Conservation (phyloP, 2,329 filamentous ascomycete species). For the Calonectria fujianensis region DNA sequence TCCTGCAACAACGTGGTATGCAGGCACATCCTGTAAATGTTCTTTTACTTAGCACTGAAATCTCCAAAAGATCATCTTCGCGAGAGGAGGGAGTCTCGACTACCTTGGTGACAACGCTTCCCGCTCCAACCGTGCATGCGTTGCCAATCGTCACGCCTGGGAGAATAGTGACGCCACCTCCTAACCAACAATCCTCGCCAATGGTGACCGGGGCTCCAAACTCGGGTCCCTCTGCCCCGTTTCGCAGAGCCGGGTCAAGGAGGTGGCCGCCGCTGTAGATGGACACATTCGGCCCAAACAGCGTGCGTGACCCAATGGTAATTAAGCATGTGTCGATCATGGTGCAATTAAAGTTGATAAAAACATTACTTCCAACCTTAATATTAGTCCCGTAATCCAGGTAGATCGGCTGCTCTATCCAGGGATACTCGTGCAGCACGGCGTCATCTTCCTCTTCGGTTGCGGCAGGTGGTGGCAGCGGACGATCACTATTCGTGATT, state of each 20-base stretch:
- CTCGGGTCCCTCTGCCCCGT: constrained; percentile 86
- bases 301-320: constrained; percentile 83
- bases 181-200: constrained; percentile 89
- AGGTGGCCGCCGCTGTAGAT: constrained; percentile 87
- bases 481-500: constrained; percentile 76
- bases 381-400: constrained; percentile 89
- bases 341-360: constrained; percentile 83
- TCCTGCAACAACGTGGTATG: constrained; percentile 25
- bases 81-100: too few relatives aligned
- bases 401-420: constrained; percentile 81
- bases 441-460: constrained; percentile 79
- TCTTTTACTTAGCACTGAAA: neutral
- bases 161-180: constrained; percentile 81
- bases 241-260: constrained; percentile 82
- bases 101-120: constrained; percentile 78
- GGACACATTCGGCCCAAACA: constrained; percentile 86
- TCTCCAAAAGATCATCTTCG: too few relatives aligned
- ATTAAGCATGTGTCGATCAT: constrained; percentile 87
- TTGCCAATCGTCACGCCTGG: constrained; percentile 87
- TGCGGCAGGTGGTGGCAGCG: constrained; percentile 76
- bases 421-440: constrained; percentile 78
- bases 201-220: constrained; percentile 83
- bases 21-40: neutral
- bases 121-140: constrained; percentile 85
- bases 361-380: constrained; percentile 79